phyloP scores from a whole-genome alignment of 768 basidiomycete species.

The Tricholomella constricta region DNA sequence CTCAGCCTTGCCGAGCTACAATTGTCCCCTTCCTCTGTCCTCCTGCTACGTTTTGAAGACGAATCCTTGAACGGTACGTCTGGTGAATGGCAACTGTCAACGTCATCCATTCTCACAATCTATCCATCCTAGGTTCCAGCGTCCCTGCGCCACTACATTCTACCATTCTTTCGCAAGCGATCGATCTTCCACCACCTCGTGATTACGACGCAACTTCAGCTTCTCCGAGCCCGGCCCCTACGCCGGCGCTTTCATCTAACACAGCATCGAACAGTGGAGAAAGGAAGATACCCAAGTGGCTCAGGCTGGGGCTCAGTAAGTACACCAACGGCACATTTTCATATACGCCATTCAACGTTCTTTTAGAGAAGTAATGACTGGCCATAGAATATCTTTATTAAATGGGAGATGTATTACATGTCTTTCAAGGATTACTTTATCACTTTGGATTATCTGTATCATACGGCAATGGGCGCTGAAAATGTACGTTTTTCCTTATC shows the following conservation, averaged over 20 bases:
- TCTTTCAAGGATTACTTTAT: background rate
- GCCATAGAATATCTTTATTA: background rate
- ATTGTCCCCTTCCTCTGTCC: constrained; percentile 77
- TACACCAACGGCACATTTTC: constrained; percentile 1
- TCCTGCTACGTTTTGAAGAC: constrained; percentile 76
- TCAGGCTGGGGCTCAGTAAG: constrained; percentile 68
- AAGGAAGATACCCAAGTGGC: constrained; percentile 78
- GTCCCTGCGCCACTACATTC: constrained; percentile 66
- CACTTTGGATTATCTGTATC: background rate
- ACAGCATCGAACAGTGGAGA: constrained; percentile 24
- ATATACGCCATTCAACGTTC: background rate
- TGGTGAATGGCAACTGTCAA: background rate
- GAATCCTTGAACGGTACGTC: constrained; percentile 66
- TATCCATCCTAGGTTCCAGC: constrained; percentile 43
- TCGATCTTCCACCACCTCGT: constrained; percentile 67
- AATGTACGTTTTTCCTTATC: background rate
- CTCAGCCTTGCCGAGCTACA: constrained; percentile 68
- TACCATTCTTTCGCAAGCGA: constrained; percentile 55
- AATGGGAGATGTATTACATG: background rate
- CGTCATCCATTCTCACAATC: background rate
- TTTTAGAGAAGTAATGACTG: constrained; percentile 16
- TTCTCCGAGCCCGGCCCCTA: constrained; percentile 4
- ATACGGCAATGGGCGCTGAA: background rate
- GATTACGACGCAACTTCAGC: constrained; percentile 19
- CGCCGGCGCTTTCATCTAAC: constrained; percentile 6